Percentiles rank a stretch among this genome's conserved stretches.
Evolutionary conservation across 192 early-diverging fungal genomes (phyloP).

Genomic region (Coemansia javaensis): DNA sequence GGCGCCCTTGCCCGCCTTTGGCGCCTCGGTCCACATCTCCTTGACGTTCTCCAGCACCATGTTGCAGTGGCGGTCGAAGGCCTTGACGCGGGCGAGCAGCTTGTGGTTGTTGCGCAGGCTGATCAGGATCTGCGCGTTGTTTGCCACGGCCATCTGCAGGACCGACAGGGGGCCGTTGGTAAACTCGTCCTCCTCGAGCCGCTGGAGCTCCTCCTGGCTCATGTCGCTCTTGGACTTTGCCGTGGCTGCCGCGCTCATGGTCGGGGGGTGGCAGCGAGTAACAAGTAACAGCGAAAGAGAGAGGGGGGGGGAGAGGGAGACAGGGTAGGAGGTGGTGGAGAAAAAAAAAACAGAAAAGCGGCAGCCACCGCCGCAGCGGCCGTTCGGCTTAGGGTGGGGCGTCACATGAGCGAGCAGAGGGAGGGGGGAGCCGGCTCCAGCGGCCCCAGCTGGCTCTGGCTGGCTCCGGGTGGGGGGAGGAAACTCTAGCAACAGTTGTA

Average conservation of each 20-base stretch:
- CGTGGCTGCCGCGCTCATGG: slow-evolving; percentile 43
- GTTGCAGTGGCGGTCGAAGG: slow-evolving; percentile 99
- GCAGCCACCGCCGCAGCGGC: neutral
- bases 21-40: slow-evolving; percentile 98
- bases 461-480: too few relatives aligned
- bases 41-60: slow-evolving; percentile 99
- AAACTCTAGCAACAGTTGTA: slow-evolving; percentile 34
- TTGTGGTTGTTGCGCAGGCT: slow-evolving; percentile 98
- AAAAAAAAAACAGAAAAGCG: neutral
- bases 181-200: slow-evolving; percentile 92
- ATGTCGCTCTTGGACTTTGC: slow-evolving; percentile 49
- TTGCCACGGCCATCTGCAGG: slow-evolving; percentile 86
- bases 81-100: slow-evolving; percentile 94
- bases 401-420: neutral
- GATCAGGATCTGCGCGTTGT: slow-evolving; percentile 95
- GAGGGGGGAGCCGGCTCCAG: too few relatives aligned
- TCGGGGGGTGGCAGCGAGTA: slow-evolving; percentile 1
- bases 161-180: slow-evolving; percentile 96
- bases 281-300: too few relatives aligned
- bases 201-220: slow-evolving; percentile 73
- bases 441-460: too few relatives aligned
- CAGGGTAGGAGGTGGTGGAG: neutral
- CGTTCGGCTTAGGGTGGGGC: neutral
- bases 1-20: slow-evolving; percentile 79
- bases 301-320: too few relatives aligned